These are phyloP conservation scores for Nicotiana rustica DNA, from an alignment of 305 asterid genomes.

Conservation along the genomic window DNA sequence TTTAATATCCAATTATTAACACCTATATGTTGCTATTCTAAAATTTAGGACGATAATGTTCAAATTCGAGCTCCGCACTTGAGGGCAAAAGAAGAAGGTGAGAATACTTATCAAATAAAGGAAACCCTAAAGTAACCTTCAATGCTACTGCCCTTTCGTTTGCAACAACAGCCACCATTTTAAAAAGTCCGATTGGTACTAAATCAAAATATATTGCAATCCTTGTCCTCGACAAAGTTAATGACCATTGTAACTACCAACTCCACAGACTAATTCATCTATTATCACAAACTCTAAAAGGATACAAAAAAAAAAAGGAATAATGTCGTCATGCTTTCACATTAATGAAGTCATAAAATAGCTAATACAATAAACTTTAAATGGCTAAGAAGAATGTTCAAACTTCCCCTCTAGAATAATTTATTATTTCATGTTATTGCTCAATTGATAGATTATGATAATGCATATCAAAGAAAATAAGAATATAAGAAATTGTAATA, in stretches of 20 bases:
- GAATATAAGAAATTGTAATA: neutral
- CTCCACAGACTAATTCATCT: neutral
- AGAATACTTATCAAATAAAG: too few relatives aligned
- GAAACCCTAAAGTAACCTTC: neutral
- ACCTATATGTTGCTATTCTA: too few relatives aligned
- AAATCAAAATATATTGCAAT: neutral
- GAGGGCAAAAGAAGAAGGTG: too few relatives aligned
- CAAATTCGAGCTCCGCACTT: too few relatives aligned
- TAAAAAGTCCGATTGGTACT: neutral
- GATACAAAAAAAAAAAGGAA: neutral
- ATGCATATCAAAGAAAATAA: neutral
- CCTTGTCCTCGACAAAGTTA: neutral
- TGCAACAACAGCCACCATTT: neutral
- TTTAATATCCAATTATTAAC: too few relatives aligned
- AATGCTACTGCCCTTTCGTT: neutral
- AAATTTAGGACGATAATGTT: too few relatives aligned
- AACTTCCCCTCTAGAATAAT: neutral
- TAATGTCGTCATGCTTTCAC: slow-evolving; percentile 10
- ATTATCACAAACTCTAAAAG: neutral
- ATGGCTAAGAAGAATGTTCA: neutral
- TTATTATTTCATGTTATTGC: neutral
- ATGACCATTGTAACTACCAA: slow-evolving; percentile 11
- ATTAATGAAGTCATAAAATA: slow-evolving; percentile 15
- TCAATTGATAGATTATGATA: slow-evolving; percentile 15
- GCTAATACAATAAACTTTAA: too few relatives aligned